Evolutionary conservation across 495 filamentous ascomycete species (phyloP), one percentile per base, ranked within the genome.

Genomic region (Tuber indicum): DNA sequence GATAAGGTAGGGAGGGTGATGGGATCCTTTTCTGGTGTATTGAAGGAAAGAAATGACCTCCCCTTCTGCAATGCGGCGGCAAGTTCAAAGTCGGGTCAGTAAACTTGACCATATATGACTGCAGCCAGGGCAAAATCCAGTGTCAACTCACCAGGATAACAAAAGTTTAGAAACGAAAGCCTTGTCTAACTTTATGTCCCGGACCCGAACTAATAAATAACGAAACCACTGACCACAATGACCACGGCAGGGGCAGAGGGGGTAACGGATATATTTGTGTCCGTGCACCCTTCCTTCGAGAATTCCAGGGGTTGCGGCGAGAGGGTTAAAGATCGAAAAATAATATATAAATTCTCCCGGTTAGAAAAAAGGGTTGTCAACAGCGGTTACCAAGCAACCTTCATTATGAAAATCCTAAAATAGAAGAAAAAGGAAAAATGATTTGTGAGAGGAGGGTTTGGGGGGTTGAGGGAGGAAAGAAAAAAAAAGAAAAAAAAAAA

Each of bases 401-500:
- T 66, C 58, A 66, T 66, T 36, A 36, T 36, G 58, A 19, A 36
- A 66, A 32, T 26, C 58, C 58, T 66, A 66, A 36, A 66, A 66
- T 66, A 66, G 32, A 66, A 62, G 52, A 44, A 47, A 72, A 44
- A 12, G 62, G 44, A 52, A 46, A 71, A 44, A 39, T 39, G 44
- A 72, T 49, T 41, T 42, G 76, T 75, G 72, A 36, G 72, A 39
- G 58, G 75, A 71, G 72, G 78, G 46, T 23, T 32, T 32, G 52
- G 75, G 73, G 72, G 78, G 71, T 32, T 16, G 78, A 41, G 72
- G 70, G 76, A 71, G 26, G 70, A 69, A 71, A 75, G 74, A 44
- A 75, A 49, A 47, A 39, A 73, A 70, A 72, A 32, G 32, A 32
- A 76, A 42, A 78, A 42, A 76, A 80, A 78, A 78, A 74, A 62